Base-by-base conservation (phyloP, 2,329 filamentous ascomycete genomes). In the Botrytis elliptica region DNA sequence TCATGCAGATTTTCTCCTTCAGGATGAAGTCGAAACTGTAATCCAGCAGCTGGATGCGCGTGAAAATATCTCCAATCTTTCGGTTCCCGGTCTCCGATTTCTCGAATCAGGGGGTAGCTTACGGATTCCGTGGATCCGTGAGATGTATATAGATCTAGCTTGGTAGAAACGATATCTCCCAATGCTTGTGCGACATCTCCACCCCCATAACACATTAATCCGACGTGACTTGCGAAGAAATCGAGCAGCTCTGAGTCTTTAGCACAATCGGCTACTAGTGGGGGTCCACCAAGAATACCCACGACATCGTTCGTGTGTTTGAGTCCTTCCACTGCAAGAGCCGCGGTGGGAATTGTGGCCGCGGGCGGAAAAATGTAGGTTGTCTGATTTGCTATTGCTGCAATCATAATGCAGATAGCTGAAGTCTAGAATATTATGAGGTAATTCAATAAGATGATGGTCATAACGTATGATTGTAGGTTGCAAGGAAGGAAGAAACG, bases 1-100 rank as follows among this genome's bases (percentile, higher is more conserved):
- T 70, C 42, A 25, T 36, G 44, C 20, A 46, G 40, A 44, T 77
- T 79, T 9, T 46, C 36, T 12, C 60, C 71, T 22, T 74, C 20
- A 16, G 6, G 38, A 38, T 42, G 22, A 70, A 29, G n/a, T 29
- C 38, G 14, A 4, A 71, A 42, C 29, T 70, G 49, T 10, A 42
- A 14, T 3, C 40, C n/a, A 18, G 29, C 10, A 7, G 52, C 67
- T 6, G 55, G 67, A 36, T 63, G 68, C 4, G 55, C 25, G 20
- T 63, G 40, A 4, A 18, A 42, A 3, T 70, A 70, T 52, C n/a
- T 62, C 36, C 62, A 72, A 25, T 72, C 70, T 36, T 40, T 18
- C 4, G 60, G 44, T 29, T 62, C 40, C 62, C 69, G 3, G 29
- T 52, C 29, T 44, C n/a, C 20, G 36, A 57, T 66, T 20, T n/a